These are phyloP conservation scores for Xylaria sp. DNA, from an alignment of 2,329 filamentous ascomycete genomes.

Conservation along the genomic window DNA sequence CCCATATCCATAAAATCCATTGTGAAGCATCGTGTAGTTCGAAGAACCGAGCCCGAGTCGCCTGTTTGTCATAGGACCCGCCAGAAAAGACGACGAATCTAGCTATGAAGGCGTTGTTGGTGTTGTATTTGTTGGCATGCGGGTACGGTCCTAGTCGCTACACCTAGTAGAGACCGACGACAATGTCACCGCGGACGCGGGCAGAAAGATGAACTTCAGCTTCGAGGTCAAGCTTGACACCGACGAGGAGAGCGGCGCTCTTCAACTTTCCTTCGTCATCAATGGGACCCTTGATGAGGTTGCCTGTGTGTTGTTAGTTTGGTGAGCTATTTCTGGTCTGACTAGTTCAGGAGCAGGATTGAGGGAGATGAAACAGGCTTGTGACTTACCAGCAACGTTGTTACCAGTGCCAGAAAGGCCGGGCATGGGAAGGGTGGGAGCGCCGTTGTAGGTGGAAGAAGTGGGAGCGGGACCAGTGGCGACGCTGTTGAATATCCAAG, in stretches of 20 bases:
- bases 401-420: conserved; percentile 3
- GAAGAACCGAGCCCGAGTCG: background rate
- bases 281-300: conserved; percentile 9
- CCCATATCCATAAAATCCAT: background rate
- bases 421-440: conserved; percentile 6
- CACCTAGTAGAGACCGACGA: conserved; percentile 12
- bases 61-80: background rate
- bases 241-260: conserved; percentile 13
- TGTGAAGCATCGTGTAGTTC: background rate
- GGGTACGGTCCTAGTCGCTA: background rate
- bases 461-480: conserved; percentile 7
- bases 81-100: background rate
- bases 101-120: background rate
- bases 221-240: conserved; percentile 12
- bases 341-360: background rate
- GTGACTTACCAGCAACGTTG: conserved; percentile 7
- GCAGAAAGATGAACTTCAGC: conserved; percentile 7
- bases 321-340: conserved; percentile 2
- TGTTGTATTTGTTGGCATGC: background rate
- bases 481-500: background rate
- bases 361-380: background rate
- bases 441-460: conserved; percentile 1
- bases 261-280: conserved; percentile 8
- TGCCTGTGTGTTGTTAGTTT: background rate
- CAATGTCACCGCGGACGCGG: conserved; percentile 7